Evolutionary conservation across 768 basidiomycete species (phyloP).

Genomic region (Daedaleopsis nitida): DNA sequence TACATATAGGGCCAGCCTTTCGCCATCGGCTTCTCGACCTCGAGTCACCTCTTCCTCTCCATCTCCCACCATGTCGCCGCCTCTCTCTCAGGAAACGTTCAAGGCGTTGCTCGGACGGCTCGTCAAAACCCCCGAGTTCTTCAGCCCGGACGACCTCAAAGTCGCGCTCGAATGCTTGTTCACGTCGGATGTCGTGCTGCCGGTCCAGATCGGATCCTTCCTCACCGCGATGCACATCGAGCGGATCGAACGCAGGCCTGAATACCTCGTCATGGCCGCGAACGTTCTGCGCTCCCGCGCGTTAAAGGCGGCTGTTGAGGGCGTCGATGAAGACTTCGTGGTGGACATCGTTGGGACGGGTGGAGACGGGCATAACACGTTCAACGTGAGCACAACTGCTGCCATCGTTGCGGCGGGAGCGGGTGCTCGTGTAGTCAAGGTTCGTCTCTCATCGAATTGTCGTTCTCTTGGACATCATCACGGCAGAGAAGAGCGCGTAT

Average conservation of each 20-base stretch:
- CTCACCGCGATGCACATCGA: slow-evolving; percentile 83
- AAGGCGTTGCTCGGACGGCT: slow-evolving; percentile 77
- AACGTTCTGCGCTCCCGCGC: slow-evolving; percentile 70
- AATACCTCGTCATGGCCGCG: slow-evolving; percentile 80
- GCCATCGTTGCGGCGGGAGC: slow-evolving; percentile 94
- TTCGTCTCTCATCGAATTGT: slow-evolving; percentile 34
- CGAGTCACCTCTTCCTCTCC: slow-evolving; percentile 4
- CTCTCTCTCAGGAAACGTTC: slow-evolving; percentile 55
- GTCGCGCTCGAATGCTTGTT: slow-evolving; percentile 75
- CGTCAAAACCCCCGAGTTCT: slow-evolving; percentile 78
- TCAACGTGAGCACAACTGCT: slow-evolving; percentile 96
- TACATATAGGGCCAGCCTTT: not conserved
- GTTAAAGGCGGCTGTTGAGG: slow-evolving; percentile 60
- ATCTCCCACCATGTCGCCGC: slow-evolving; percentile 26
- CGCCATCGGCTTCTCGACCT: not conserved
- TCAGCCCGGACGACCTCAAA: slow-evolving; percentile 75
- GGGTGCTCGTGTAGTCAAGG: slow-evolving; percentile 92
- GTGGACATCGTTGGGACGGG: slow-evolving; percentile 92
- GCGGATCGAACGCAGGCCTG: slow-evolving; percentile 73
- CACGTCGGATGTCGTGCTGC: slow-evolving; percentile 60
- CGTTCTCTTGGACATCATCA: not conserved
- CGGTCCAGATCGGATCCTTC: slow-evolving; percentile 87
- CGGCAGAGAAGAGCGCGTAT: too few relatives aligned
- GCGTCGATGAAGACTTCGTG: slow-evolving; percentile 59
- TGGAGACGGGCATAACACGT: slow-evolving; percentile 93